Conservation (phyloP, 176 grass and related monocot genomes). For the Oryza australiensis region DNA sequence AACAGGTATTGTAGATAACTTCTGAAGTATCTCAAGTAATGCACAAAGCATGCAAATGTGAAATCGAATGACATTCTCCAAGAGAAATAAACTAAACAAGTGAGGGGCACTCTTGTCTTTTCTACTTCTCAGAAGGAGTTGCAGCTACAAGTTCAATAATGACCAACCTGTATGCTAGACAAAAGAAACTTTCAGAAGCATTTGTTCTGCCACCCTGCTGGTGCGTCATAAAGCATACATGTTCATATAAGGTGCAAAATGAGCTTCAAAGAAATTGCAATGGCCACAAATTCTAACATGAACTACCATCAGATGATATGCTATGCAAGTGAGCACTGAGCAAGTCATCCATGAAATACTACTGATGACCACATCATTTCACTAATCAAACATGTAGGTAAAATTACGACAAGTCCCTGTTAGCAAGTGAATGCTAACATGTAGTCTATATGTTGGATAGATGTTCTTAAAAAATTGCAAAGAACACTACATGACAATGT, state of each 20-base stretch:
- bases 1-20: background rate
- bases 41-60: slow-evolving; percentile 2
- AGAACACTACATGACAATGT: background rate
- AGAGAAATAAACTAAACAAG: background rate
- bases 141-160: slow-evolving; percentile 3
- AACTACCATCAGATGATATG: slow-evolving; percentile 26
- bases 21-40: background rate
- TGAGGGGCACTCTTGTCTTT: background rate
- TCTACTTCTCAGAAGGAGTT: background rate
- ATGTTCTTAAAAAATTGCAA: background rate
- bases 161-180: background rate
- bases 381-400: slow-evolving; percentile 17
- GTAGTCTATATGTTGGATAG: background rate
- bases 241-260: background rate
- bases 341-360: slow-evolving; percentile 5
- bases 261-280: background rate
- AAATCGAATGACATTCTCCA: background rate
- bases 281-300: background rate
- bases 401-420: background rate
- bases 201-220: background rate
- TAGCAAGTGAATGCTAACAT: background rate
- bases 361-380: background rate
- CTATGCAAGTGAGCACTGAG: slow-evolving; percentile 12
- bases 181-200: background rate
- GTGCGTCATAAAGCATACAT: background rate